Conservation (phyloP, 805 yeast genomes). For the Lachancea dasiensis region DNA sequence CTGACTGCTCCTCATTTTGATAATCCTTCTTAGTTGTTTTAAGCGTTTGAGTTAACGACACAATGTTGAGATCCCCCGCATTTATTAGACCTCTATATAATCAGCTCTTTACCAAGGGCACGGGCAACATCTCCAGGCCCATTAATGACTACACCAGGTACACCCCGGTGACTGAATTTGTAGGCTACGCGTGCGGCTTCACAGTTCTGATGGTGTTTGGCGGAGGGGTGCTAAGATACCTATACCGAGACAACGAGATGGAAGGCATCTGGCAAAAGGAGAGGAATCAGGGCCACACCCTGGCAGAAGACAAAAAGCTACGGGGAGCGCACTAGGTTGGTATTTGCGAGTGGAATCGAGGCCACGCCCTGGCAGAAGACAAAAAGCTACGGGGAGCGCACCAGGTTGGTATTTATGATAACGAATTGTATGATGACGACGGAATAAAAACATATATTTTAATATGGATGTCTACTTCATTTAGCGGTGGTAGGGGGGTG, state of each 20-base stretch:
- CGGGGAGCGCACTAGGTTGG: neutral
- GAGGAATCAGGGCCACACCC: slow-evolving; percentile 8
- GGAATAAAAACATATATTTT: no score
- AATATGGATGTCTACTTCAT: no score
- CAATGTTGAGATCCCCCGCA: no score
- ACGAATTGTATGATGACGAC: no score
- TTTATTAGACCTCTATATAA: slow-evolving; percentile 1
- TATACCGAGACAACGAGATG: slow-evolving; percentile 9
- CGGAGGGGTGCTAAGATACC: slow-evolving; percentile 7
- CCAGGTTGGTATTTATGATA: no score
- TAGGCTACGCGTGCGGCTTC: slow-evolving; percentile 7
- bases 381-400: neutral
- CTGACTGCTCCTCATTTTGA: no score
- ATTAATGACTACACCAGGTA: slow-evolving; percentile 1
- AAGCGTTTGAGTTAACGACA: no score
- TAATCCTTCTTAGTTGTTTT: no score
- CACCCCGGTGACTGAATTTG: slow-evolving; percentile 16
- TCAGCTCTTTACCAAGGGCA: neutral
- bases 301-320: slow-evolving; percentile 2
- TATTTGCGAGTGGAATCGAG: slow-evolving; percentile 11
- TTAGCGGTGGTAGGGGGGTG: no score
- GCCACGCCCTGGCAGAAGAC: slow-evolving; percentile 4
- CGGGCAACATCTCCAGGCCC: slow-evolving; percentile 3
- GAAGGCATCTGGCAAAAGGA: slow-evolving; percentile 10
- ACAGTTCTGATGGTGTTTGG: slow-evolving; percentile 8